Evolutionary conservation across 257 asterid genomes (phyloP), one percentile per base, ranked within the genome.

Genomic region (Fraxinus quadrangulata): DNA sequence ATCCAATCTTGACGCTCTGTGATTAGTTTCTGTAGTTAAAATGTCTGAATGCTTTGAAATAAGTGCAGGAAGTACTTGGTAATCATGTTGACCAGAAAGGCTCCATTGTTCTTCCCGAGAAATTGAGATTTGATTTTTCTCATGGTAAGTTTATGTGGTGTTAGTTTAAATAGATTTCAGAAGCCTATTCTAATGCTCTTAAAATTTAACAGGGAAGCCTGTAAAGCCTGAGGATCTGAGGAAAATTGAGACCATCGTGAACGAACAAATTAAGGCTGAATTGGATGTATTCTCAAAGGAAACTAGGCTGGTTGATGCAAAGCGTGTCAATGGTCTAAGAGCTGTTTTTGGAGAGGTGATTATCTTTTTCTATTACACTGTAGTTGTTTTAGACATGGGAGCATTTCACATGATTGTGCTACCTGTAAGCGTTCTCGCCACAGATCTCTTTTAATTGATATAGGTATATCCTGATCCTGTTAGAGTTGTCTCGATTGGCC

Each of bases 381-480:
- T 49, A 74, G n/a, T 23, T 23, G 36, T 17, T 72, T 36, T 33
- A 63, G 33, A 26, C 75, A 33, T 40, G 7, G n/a, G 59, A 71
- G 75, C 40, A 33, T 65, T 71, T 82, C 73, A 16, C 14, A 61
- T 70, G 73, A 34, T 26, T 74, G 71, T 69, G 75, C 34, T 30
- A 30, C 65, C 73, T 75, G 21, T 70, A 49, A 45, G 36, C 33
- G 31, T 39, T 59, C 51, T 77, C 12, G 19, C 61, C 47, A 75
- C 73, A 56, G 28, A 16, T 19, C 23, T 59, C 49, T 56, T 66
- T 79, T 16, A 21, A 45, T 67, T 56, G 77, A 45, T 80, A 49
- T 54, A 96, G 99, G 97, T 96, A 31, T 96, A 96, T 80, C 99
- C 99, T 28, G 98, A 96, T 72, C 99, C 99, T 71, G 99, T 96